Evolutionary conservation across 768 basidiomycete species (phyloP), one percentile per base, ranked within the genome.

Genomic region (Mrakia frigida): DNA sequence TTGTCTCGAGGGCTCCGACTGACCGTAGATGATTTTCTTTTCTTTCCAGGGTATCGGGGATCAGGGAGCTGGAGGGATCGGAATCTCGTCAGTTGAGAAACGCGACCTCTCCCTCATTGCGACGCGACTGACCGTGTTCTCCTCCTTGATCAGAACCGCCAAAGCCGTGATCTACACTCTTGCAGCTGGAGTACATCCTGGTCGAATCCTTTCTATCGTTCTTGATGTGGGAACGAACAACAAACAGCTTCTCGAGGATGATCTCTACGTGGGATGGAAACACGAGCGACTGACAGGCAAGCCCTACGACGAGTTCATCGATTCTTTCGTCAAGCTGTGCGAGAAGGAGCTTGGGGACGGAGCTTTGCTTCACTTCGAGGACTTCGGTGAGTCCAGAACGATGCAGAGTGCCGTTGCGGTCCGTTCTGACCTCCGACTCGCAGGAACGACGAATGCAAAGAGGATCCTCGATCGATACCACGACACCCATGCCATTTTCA

Each of bases 211-310:
- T 23, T 79, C 82, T 41, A 82, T 84, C 75, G 83, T 83, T 1
- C 81, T 85, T 21, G 92, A 93, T 79, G 91, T 92, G 25, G 92
- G 92, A 0, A 93, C 92, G 0, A 85, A 92, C 80, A 92, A 92
- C 80, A 81, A 89, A 73, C 80, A 85, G 0, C 86, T 92, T 0
- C 82, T 91, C 39, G 84, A 88, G 50, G 80, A 80, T 56, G 68
- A 75, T 10, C 76, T 80, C 28, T 80, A 71, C 60, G 79, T 93
- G 89, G 92, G 92, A 6, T 92, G 91, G 88, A 87, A 85, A 23
- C 85, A 91, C 74, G 83, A 86, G 52, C 90, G 93, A 13, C 82
- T 94, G 37, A 85, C 88, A 52, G 93, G 93, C 14, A 84, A 89
- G 69, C 86, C 87, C 25, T 95, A 95, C 79, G 90, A 93, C 81